Percentiles rank a stretch among this genome's conserved stretches.
These are phyloP conservation scores for Avena sativa DNA, from an alignment of 176 grass and related monocot species.

Conservation along the genomic window DNA sequence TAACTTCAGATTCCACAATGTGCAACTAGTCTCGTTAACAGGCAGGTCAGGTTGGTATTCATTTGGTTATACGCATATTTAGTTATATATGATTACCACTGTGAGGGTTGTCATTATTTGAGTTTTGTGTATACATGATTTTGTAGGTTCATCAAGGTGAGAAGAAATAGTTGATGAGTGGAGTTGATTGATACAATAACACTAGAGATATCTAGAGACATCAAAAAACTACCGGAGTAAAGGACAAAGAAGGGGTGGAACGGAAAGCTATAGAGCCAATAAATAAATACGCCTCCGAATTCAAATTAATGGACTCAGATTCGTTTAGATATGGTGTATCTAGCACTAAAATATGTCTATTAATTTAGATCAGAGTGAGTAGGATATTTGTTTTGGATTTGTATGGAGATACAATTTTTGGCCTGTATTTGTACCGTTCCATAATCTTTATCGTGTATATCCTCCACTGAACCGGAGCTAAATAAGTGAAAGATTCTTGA, in stretches of 20 bases:
- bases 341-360: too few relatives aligned
- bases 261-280: not conserved
- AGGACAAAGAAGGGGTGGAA: not conserved
- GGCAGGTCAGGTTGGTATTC: not conserved
- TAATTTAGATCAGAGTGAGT: too few relatives aligned
- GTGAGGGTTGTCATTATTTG: not conserved
- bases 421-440: not conserved
- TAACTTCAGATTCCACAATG: not conserved
- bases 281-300: not conserved
- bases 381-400: not conserved
- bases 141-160: not conserved
- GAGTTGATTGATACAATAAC: not conserved
- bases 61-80: not conserved
- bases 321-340: too few relatives aligned
- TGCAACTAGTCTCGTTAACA: not conserved
- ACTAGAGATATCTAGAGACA: not conserved
- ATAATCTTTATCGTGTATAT: too few relatives aligned
- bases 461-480: too few relatives aligned
- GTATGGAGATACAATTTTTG: not conserved
- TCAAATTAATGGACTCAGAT: too few relatives aligned
- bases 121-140: not conserved
- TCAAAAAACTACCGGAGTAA: not conserved
- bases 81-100: not conserved
- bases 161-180: not conserved
- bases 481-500: not conserved